A percentile compares a stretch with the other conserved stretches of the same genome.
phyloP scores from a whole-genome alignment of 2,329 filamentous ascomycete species.

The Coniochaeta sp. region DNA sequence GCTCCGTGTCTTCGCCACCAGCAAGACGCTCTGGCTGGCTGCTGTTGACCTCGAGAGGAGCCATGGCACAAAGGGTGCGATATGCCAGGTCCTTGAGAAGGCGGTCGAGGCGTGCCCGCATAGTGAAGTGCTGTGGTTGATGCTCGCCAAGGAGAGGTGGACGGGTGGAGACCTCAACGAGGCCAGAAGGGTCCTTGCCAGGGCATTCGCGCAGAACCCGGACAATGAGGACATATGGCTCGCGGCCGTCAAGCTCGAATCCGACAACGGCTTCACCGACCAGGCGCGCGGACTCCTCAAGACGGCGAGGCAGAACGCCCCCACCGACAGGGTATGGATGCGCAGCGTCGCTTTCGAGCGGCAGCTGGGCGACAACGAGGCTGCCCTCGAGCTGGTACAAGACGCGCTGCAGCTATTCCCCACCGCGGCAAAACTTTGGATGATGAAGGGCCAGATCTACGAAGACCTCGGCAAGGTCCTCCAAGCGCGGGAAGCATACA shows the following conservation, averaged over 20 bases:
- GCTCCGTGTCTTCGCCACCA: constrained; percentile 81
- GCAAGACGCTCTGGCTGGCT: constrained; percentile 81
- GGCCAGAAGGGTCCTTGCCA: constrained; percentile 75
- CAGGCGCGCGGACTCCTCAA: constrained; percentile 76
- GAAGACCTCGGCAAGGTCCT: constrained; percentile 71
- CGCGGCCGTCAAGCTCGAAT: constrained; percentile 91
- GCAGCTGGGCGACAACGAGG: constrained; percentile 70
- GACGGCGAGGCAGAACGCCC: constrained; percentile 78
- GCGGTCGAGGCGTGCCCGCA: constrained; percentile 90
- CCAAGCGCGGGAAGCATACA: constrained; percentile 85
- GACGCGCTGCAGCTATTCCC: constrained; percentile 85
- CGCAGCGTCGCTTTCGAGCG: constrained; percentile 93
- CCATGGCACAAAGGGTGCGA: constrained; percentile 74
- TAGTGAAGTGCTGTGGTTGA: constrained; percentile 89
- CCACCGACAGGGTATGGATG: constrained; percentile 95
- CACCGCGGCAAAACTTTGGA: constrained; percentile 82
- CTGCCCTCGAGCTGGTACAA: constrained; percentile 79
- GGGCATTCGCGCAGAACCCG: constrained; percentile 89
- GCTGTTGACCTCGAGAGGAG: constrained; percentile 87
- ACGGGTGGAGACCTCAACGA: constrained; percentile 81
- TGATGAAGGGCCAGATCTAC: constrained; percentile 99
- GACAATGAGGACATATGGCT: constrained; percentile 99
- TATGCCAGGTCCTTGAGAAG: constrained; percentile 84
- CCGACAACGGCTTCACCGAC: constrained; percentile 76
- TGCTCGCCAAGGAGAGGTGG: constrained; percentile 93